Base-by-base conservation (phyloP, 1,284 basidiomycete genomes). In the Abortiporus biennis region DNA sequence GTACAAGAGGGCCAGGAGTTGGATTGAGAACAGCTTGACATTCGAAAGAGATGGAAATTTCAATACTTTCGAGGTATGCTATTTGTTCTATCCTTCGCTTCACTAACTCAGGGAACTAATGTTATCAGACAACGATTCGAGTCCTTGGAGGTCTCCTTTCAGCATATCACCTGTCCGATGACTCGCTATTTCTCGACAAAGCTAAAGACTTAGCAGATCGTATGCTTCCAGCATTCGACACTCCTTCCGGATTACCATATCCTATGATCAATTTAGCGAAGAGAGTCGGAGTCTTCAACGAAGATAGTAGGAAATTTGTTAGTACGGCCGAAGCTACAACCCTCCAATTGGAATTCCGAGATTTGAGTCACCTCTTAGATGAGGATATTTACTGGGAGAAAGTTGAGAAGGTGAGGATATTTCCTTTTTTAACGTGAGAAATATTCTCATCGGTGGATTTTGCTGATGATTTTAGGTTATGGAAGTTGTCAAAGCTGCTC, bases 321-420 rank as follows among this genome's bases (percentile, higher is more conserved):
- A 89, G 85, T 54, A 83, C 92, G 1, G 91, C 94, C 0, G 92
- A 95, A 61, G 84, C 81, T 6, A 74, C 85, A 1, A 92, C 87
- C 1, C 64, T 92, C 20, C 91, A 94, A 61, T 75, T 96, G 19
- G 93, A 95, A 63, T 83, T 97, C 62, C 84, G 86, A 53, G 95
- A 96, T 57, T 72, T 98, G n/a, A 80, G 80, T 31, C 66, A 85
- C 48, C 61, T 95, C 38, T 92, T 87, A 0, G 84, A 78, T 3
- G 78, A 95, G 42, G 71, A 76, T 8, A 64, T 66, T 2, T 97
- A 90, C 58, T 96, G 92, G 92, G 68, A 76, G 38, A 81, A 81
- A 43, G 91, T 74, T 1, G 92, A 95, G 59, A 74, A 72, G 53
- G 89, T 85, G 29, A 59, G 72, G 48, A 16, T 5, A 12, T 34